These are phyloP conservation scores for Pseudocercospora cruenta DNA, from an alignment of 2,329 filamentous ascomycete genomes.

Conservation along the genomic window DNA sequence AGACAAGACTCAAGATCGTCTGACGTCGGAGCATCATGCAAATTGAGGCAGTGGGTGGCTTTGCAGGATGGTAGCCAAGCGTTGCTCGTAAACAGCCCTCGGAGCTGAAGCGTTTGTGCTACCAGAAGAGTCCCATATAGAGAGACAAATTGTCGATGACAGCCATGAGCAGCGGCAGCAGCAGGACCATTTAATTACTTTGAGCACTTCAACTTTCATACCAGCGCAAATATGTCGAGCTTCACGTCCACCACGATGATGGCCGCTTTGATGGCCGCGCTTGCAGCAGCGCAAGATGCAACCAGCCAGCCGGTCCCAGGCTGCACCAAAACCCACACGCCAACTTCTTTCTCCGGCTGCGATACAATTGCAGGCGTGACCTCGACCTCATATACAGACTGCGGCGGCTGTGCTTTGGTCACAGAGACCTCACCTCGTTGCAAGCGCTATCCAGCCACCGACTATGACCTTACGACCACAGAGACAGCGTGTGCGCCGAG, in stretches of 20 bases:
- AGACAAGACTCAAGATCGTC: neutral
- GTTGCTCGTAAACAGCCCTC: neutral
- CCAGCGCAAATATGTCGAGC: neutral
- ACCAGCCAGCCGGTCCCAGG: neutral
- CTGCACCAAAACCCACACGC: neutral
- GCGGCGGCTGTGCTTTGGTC: too few relatives aligned
- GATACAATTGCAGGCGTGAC: too few relatives aligned
- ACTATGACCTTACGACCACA: too few relatives aligned
- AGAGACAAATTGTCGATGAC: neutral
- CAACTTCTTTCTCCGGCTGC: neutral
- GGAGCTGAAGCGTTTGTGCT: neutral
- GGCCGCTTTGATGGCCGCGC: neutral
- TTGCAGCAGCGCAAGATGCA: neutral
- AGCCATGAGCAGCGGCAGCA: neutral
- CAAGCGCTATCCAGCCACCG: too few relatives aligned
- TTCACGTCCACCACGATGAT: neutral
- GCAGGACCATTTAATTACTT: neutral
- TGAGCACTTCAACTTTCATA: neutral
- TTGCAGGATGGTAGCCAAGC: constrained; percentile 9
- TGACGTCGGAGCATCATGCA: neutral
- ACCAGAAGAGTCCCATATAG: neutral
- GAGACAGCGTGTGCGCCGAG: neutral
- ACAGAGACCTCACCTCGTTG: too few relatives aligned
- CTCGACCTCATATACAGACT: too few relatives aligned
- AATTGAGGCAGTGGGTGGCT: neutral